phyloP scores from a whole-genome alignment of 768 basidiomycete species.

The Leucogyrophana mollusca region DNA sequence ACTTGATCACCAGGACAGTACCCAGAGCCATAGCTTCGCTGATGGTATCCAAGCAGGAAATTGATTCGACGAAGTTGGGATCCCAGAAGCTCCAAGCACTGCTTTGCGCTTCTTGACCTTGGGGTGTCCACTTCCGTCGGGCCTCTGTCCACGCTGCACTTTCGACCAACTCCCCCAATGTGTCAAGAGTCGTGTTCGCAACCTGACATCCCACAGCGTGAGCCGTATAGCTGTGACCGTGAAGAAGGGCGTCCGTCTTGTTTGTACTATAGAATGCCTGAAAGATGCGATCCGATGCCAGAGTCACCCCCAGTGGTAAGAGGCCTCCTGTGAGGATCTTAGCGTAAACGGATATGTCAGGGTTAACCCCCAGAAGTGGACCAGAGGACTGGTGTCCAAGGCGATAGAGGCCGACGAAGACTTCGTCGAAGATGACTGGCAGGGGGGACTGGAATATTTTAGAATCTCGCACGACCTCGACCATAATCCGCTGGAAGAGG shows the following conservation, averaged over 20 bases:
- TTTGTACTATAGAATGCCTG: conserved; percentile 68
- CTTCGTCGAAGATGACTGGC: conserved; percentile 94
- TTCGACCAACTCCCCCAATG: conserved; percentile 50
- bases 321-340: conserved; percentile 94
- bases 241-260: conserved; percentile 85
- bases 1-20: conserved; percentile 77
- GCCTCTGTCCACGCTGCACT: conserved; percentile 62
- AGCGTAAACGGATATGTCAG: conserved; percentile 90
- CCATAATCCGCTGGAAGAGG: conserved; percentile 85
- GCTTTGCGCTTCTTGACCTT: conserved; percentile 12
- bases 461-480: conserved; percentile 72
- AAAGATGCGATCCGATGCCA: conserved; percentile 81
- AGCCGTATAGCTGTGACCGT: conserved; percentile 96
- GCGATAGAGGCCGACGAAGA: conserved; percentile 91
- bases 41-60: conserved; percentile 58
- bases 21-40: conserved; percentile 86
- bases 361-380: conserved; percentile 66
- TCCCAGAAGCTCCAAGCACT: conserved; percentile 89
- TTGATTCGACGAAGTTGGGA: conserved; percentile 58
- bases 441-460: conserved; percentile 48
- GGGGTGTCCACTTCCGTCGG: conserved; percentile 52
- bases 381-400: conserved; percentile 68
- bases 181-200: conserved; percentile 73
- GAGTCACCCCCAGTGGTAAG: conserved; percentile 81
- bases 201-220: conserved; percentile 92